Evolutionary conservation across 495 filamentous ascomycete genomes (phyloP).

Genomic region (Trichocladium uniseriatum): DNA sequence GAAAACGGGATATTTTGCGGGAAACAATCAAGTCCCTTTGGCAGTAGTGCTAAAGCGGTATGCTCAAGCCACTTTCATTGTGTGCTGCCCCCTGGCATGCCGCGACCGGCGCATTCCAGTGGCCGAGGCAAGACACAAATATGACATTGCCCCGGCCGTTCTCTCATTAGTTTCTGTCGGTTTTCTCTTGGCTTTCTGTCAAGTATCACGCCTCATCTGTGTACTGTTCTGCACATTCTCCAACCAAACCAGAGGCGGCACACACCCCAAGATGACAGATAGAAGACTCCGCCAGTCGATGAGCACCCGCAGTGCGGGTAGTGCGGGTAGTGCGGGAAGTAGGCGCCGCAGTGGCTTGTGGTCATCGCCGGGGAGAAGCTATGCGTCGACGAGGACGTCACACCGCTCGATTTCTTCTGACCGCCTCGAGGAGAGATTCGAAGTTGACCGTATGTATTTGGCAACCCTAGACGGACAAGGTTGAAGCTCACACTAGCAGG

Average conservation of each 20-base stretch:
- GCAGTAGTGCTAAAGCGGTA: not conserved
- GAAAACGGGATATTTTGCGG: slow-evolving; percentile 1
- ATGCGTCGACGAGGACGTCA: no score
- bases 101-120: not conserved
- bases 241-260: not conserved
- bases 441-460: not conserved
- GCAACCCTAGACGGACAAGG: no score
- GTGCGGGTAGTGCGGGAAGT: no score
- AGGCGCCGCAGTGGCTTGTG: no score
- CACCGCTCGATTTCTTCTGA: no score
- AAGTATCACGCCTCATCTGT: not conserved
- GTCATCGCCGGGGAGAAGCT: no score
- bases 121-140: not conserved
- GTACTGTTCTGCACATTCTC: not conserved
- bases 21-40: not conserved
- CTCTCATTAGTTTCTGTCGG: not conserved
- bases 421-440: no score
- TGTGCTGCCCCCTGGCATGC: not conserved
- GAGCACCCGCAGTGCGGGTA: not conserved
- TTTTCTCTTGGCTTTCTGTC: no score
- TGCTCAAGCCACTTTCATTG: not conserved
- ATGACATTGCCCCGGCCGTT: not conserved
- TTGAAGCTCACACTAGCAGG: not conserved
- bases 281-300: no score
- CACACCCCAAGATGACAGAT: no score